Evolutionary conservation across 176 grass and related monocot genomes (phyloP).

Genomic region (Elymus sibiricus): DNA sequence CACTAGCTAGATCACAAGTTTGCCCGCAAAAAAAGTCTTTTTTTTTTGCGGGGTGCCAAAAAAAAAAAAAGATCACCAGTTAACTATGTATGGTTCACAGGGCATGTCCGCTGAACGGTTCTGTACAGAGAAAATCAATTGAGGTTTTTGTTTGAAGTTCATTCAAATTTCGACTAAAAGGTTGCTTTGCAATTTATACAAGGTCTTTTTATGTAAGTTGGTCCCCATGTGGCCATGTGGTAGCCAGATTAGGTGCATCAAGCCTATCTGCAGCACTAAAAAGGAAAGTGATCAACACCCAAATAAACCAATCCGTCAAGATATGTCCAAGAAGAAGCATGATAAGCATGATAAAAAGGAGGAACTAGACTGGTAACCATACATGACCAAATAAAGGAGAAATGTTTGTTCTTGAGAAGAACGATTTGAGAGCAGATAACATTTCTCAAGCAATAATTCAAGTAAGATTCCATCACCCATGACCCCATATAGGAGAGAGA

Average conservation of each 20-base stretch:
- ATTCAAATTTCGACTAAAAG: background rate
- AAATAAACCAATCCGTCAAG: background rate
- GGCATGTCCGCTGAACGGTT: background rate
- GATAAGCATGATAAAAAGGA: background rate
- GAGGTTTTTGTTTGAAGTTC: background rate
- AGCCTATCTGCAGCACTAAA: background rate
- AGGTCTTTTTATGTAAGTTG: background rate
- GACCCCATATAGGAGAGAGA: background rate
- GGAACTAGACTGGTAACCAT: background rate
- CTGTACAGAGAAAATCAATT: background rate
- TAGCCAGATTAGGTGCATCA: background rate
- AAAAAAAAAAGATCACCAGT: no score
- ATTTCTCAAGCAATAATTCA: constrained; percentile 34
- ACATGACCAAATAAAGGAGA: background rate
- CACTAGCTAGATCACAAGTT: background rate
- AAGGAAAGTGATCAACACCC: background rate
- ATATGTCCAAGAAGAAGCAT: constrained; percentile 11
- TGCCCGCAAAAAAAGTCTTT: no score
- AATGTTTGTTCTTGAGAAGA: background rate
- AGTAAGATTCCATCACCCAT: background rate
- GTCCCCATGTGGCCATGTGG: background rate
- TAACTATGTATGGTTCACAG: no score
- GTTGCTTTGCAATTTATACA: background rate
- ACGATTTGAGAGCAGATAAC: constrained; percentile 21
- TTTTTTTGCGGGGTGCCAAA: no score